phyloP scores from a whole-genome alignment of 202 grass and related monocot species.

The Eragrostis tef region DNA sequence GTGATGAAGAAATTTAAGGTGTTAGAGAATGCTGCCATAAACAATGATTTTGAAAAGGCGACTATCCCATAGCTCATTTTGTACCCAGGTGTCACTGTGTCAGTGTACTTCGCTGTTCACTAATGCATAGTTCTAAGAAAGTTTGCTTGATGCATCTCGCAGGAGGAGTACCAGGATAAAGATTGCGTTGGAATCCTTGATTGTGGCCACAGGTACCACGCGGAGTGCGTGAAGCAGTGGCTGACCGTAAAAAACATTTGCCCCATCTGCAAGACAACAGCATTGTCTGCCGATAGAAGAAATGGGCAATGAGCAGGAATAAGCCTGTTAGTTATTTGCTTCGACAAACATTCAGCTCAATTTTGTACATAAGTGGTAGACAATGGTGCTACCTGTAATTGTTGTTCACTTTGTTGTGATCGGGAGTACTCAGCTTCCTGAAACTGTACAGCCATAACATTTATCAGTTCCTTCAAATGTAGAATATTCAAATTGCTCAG shows the following conservation, averaged over 20 bases:
- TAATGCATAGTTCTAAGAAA: constrained; percentile 25
- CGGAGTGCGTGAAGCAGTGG: constrained; percentile 83
- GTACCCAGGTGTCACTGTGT: not conserved
- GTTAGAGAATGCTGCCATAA: not conserved
- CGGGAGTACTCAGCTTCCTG: constrained; percentile 59
- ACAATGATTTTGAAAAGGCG: not conserved
- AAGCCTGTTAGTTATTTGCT: constrained; percentile 56
- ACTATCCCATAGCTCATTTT: constrained; percentile 3
- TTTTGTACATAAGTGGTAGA: constrained; percentile 86
- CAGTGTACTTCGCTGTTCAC: not conserved
- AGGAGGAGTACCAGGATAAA: constrained; percentile 67
- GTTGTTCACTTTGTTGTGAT: constrained; percentile 54
- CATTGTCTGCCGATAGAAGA: constrained; percentile 63
- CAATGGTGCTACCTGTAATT: constrained; percentile 67
- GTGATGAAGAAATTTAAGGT: constrained; percentile 1
- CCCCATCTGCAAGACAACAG: constrained; percentile 87
- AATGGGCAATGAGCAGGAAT: constrained; percentile 53
- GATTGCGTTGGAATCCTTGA: constrained; percentile 71
- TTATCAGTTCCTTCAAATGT: constrained; percentile 60
- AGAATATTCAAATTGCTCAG: constrained; percentile 53
- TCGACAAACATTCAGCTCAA: constrained; percentile 68
- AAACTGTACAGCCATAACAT: constrained; percentile 70
- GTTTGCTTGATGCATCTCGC: constrained; percentile 30
- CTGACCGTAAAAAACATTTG: constrained; percentile 82
- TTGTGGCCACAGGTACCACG: constrained; percentile 83